Percentiles rank a stretch among this genome's conserved stretches.
phyloP scores from a whole-genome alignment of 169 alveolate species.

The Babesia gibsoni region DNA sequence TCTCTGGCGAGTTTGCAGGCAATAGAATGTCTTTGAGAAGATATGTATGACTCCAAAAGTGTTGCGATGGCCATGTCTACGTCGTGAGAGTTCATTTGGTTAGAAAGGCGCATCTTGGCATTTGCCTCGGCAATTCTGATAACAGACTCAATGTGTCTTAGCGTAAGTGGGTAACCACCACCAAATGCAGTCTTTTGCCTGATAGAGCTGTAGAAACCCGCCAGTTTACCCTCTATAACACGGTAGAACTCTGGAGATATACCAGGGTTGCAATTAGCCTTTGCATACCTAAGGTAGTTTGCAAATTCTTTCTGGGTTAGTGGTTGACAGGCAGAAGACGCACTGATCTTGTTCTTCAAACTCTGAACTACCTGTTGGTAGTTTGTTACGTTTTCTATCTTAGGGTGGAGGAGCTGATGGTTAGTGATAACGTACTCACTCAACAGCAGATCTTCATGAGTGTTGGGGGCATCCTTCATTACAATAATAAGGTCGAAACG shows the following conservation, averaged over 20 bases:
- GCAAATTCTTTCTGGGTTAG: slow-evolving; percentile 89
- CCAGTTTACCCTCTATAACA: slow-evolving; percentile 72
- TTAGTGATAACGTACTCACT: slow-evolving; percentile 96
- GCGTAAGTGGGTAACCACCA: slow-evolving; percentile 96
- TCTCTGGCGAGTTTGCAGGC: slow-evolving; percentile 85
- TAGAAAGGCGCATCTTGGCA: slow-evolving; percentile 95
- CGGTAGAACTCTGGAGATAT: slow-evolving; percentile 73
- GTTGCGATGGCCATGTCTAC: slow-evolving; percentile 96
- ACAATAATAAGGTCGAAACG: slow-evolving; percentile 98
- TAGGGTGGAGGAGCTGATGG: slow-evolving; percentile 94
- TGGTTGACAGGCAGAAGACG: slow-evolving; percentile 81
- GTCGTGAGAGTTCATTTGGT: slow-evolving; percentile 90
- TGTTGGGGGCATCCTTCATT: slow-evolving; percentile 95
- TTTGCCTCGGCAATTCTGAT: slow-evolving; percentile 95
- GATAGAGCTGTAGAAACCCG: slow-evolving; percentile 90
- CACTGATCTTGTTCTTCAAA: slow-evolving; percentile 66
- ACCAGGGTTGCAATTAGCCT: slow-evolving; percentile 84
- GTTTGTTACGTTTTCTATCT: slow-evolving; percentile 72
- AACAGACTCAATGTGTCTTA: slow-evolving; percentile 94
- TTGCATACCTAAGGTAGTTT: slow-evolving; percentile 95
- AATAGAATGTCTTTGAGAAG: slow-evolving; percentile 92
- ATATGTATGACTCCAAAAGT: slow-evolving; percentile 92
- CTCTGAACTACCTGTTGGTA: slow-evolving; percentile 72
- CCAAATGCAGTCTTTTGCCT: slow-evolving; percentile 92
- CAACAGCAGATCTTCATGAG: slow-evolving; percentile 89